Evolutionary conservation across 441 rosid species (phyloP).

Genomic region (Kokia cookei): DNA sequence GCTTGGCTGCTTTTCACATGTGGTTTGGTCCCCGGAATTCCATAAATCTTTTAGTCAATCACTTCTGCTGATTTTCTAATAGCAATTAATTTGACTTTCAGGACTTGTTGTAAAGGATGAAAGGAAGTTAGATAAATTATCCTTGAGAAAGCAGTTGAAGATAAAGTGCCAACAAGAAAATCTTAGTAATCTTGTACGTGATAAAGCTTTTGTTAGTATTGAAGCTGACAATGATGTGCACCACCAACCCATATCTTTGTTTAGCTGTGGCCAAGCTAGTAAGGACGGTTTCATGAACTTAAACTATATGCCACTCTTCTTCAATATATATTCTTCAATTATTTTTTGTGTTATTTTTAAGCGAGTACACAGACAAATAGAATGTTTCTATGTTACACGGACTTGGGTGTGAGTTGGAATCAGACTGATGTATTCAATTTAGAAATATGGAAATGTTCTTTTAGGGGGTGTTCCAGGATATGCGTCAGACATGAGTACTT

Average conservation of each 20-base stretch:
- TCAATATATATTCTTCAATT: neutral
- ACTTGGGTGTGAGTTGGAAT: neutral
- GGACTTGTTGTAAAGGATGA: constrained; percentile 59
- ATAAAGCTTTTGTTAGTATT: constrained; percentile 46
- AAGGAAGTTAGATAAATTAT: constrained; percentile 56
- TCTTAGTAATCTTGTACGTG: constrained; percentile 35
- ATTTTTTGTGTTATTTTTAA: neutral
- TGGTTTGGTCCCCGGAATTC: constrained; percentile 1
- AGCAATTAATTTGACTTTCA: constrained; percentile 19
- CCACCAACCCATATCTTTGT: constrained; percentile 34
- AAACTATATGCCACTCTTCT: neutral
- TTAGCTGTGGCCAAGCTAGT: constrained; percentile 40
- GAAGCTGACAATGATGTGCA: constrained; percentile 39
- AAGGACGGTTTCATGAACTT: constrained; percentile 14
- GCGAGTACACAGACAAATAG: neutral
- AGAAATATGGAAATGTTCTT: neutral
- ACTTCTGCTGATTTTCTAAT: constrained; percentile 9
- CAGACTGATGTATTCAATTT: neutral
- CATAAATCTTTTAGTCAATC: neutral
- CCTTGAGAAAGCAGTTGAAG: constrained; percentile 87
- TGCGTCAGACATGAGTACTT: neutral
- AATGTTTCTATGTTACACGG: neutral
- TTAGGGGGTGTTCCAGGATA: neutral
- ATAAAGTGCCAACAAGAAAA: constrained; percentile 84
- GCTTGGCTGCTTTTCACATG: neutral